Evolutionary conservation across 2,329 filamentous ascomycete species (phyloP), one percentile per base, ranked within the genome.

Genomic region (Fusarium nodosum): DNA sequence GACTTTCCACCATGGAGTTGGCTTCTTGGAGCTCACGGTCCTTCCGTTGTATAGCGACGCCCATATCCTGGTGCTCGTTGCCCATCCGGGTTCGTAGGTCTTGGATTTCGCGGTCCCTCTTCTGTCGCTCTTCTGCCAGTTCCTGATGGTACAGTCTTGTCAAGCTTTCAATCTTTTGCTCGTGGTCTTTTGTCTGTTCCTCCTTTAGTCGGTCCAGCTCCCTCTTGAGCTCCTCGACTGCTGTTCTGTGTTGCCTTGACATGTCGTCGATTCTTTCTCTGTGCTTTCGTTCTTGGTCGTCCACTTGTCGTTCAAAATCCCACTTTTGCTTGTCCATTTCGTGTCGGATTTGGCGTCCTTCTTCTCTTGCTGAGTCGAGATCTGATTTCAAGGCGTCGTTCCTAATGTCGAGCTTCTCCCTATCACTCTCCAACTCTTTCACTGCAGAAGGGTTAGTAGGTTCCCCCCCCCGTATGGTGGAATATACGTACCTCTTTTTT

Each of bases 161-260:
- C 34, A 93, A 72, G 7, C 88, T 86, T 8, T 89, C 87, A 18
- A 95, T 75, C 53, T 92, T 90, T 55, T 93, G 89, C 63, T 88
- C 85, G 69, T 95, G 90, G 46, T 86, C 83, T 58, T 85, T 87
- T 16, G 85, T 81, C 39, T 83, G 79, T 80, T 83, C 66, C 69
- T 80, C 77, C 81, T 79, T 80, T 7, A 81, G 50, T 31, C 74
- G 75, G 16, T 79, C 76, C 8, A 81, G 83, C 58, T 89, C 86
- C 54, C 86, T 81, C 54, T 77, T 80, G 44, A 83, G 61, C 5
- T 78, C 74, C 11, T 81, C 78, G 3, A 80, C 74, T 18, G 75
- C 73, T 34, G 68, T 68, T 31, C 74, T 68, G 52, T 81, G 79
- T 36, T 80, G 75, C n/a, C 78, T 73, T 41, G 76, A 72, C 24